A percentile compares a stretch with the other conserved stretches of the same genome.
Evolutionary conservation across 257 asterid genomes (phyloP).

Genomic region (Rehmannia glutinosa): DNA sequence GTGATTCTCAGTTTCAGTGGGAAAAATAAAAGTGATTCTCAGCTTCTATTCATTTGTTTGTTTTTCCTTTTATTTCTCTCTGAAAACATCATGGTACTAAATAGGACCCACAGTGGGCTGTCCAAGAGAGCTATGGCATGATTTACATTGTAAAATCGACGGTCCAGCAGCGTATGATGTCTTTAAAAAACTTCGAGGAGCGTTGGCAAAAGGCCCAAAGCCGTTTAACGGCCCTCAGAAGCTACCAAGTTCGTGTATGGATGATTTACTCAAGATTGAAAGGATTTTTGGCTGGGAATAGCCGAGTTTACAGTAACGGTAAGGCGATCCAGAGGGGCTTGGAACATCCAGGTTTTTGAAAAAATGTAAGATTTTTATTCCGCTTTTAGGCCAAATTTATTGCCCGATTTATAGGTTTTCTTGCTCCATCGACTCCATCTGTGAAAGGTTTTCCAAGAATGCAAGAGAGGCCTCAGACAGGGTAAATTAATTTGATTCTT

Average conservation of each 20-base stretch:
- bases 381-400: constrained; percentile 15
- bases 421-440: constrained; percentile 91
- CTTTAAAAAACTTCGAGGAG: constrained; percentile 78
- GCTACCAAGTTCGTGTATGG: constrained; percentile 51
- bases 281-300: constrained; percentile 62
- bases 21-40: too few species aligned
- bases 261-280: constrained; percentile 67
- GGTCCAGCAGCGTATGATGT: constrained; percentile 89
- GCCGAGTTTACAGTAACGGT: constrained; percentile 36
- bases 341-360: constrained; percentile 78
- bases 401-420: constrained; percentile 45
- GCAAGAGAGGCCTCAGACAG: constrained; percentile 53
- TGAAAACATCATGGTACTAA: not conserved
- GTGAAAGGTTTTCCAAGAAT: constrained; percentile 88
- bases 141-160: constrained; percentile 74
- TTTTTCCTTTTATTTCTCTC: not conserved
- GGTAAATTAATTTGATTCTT: constrained; percentile 32
- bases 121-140: constrained; percentile 98
- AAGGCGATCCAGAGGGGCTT: constrained; percentile 59
- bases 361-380: not conserved
- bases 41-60: too few species aligned
- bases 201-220: constrained; percentile 85
- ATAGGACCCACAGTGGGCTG: constrained; percentile 62
- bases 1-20: too few species aligned
- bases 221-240: constrained; percentile 49